A percentile compares a stretch with the other conserved stretches of the same genome.
Conservation (phyloP, 768 basidiomycete species). For the Calocybe gangraenosa region DNA sequence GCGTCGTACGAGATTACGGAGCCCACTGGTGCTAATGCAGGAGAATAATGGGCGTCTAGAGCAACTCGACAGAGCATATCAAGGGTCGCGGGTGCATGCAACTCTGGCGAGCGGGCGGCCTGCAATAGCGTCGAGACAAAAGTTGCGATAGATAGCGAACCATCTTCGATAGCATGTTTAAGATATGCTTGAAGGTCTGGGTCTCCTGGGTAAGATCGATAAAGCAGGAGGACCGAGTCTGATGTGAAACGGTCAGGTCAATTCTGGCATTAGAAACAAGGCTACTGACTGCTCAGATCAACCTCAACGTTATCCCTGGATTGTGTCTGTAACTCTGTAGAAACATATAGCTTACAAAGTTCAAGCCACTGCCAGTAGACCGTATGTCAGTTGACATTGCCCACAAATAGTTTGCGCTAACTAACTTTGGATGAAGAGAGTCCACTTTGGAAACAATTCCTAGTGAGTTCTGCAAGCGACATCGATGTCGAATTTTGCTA, state of each 20-base stretch:
- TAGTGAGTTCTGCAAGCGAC: slow-evolving; percentile 66
- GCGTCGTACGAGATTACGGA: slow-evolving; percentile 52
- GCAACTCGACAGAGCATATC: slow-evolving; percentile 66
- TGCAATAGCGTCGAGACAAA: slow-evolving; percentile 67
- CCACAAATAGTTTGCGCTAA: slow-evolving; percentile 2
- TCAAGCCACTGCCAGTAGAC: slow-evolving; percentile 54
- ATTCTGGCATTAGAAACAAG: slow-evolving; percentile 4
- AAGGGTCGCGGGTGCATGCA: slow-evolving; percentile 63
- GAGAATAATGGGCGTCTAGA: slow-evolving; percentile 59
- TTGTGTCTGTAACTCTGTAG: slow-evolving; percentile 39
- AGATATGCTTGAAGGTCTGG: slow-evolving; percentile 65
- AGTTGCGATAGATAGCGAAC: slow-evolving; percentile 50
- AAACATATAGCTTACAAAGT: slow-evolving; percentile 58
- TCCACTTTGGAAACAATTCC: slow-evolving; percentile 72
- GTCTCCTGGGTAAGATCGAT: slow-evolving; percentile 67
- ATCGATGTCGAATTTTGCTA: slow-evolving; percentile 28
- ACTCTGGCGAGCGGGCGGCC: slow-evolving; percentile 58
- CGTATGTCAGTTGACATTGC: slow-evolving; percentile 1
- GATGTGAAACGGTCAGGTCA: slow-evolving; percentile 1
- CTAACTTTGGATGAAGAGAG: slow-evolving; percentile 60
- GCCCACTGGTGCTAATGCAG: slow-evolving; percentile 46
- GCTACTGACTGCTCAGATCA: slow-evolving; percentile 56
- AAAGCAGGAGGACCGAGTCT: slow-evolving; percentile 72
- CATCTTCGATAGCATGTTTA: slow-evolving; percentile 50
- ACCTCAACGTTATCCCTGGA: slow-evolving; percentile 43